A percentile compares a stretch with the other conserved stretches of the same genome.
Conservation (phyloP, 208 protist species). For the Crithidia brevicula region DNA sequence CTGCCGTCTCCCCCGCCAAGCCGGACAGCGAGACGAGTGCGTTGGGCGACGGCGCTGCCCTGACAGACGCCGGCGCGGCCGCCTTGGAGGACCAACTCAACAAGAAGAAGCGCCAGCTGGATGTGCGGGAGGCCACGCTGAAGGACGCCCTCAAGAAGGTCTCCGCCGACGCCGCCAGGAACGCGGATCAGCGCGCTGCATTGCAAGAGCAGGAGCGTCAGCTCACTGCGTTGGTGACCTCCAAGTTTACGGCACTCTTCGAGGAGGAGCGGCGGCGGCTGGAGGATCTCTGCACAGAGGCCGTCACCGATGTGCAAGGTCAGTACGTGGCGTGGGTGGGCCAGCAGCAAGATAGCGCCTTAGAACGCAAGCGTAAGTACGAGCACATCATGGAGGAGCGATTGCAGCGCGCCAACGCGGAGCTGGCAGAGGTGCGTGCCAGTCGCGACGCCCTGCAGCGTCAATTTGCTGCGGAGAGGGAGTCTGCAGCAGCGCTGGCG, state of each 20-base stretch:
- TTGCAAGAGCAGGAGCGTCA: conserved; percentile 50
- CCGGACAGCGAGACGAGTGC: not conserved
- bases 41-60: not conserved
- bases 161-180: conserved; percentile 45
- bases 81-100: conserved; percentile 27
- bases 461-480: conserved; percentile 6
- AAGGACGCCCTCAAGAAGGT: conserved; percentile 74
- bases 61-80: not conserved
- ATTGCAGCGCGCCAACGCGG: conserved; percentile 12
- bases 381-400: conserved; percentile 33
- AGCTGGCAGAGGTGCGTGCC: conserved; percentile 18
- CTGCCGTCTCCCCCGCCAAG: conserved; percentile 4
- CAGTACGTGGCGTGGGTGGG: conserved; percentile 20
- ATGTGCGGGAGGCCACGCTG: conserved; percentile 63
- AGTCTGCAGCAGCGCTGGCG: not conserved
- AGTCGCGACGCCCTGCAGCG: conserved; percentile 23
- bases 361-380: conserved; percentile 19
- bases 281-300: conserved; percentile 29
- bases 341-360: conserved; percentile 21
- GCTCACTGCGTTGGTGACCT: conserved; percentile 14
- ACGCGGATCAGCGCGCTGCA: conserved; percentile 46
- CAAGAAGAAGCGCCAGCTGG: conserved; percentile 51
- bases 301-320: conserved; percentile 28
- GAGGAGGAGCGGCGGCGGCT: conserved; percentile 45
- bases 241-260: conserved; percentile 41